phyloP scores from a whole-genome alignment of 495 filamentous ascomycete genomes.

The Lasiosphaeria miniovina region DNA sequence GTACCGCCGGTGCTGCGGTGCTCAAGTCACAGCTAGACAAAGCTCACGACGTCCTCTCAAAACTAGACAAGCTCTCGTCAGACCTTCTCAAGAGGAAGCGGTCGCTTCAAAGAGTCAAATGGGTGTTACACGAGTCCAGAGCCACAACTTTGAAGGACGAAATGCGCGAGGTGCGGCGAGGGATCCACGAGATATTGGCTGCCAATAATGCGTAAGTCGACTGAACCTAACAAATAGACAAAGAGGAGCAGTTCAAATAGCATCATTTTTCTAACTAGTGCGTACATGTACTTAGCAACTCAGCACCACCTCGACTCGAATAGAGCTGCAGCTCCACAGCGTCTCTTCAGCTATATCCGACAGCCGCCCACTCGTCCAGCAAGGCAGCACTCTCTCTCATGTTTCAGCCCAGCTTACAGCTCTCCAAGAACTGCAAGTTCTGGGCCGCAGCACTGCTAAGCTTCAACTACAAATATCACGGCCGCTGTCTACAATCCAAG shows the following conservation, averaged over 20 bases:
- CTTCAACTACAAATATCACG: background rate
- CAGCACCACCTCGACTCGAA: background rate
- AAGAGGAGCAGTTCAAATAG: background rate
- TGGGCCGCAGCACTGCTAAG: background rate
- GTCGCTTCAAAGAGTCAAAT: slow-evolving; percentile 1
- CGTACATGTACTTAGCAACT: background rate
- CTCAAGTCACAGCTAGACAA: background rate
- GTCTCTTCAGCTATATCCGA: background rate
- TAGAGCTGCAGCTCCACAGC: background rate
- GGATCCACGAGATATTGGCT: background rate
- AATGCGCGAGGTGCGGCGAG: background rate
- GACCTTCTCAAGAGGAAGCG: background rate
- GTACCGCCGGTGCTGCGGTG: background rate
- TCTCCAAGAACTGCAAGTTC: background rate
- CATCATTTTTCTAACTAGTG: background rate
- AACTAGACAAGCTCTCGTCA: background rate
- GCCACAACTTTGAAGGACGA: background rate
- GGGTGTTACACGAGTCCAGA: background rate
- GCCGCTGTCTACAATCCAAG: background rate
- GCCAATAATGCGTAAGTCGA: background rate
- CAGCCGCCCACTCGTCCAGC: background rate
- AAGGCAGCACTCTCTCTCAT: background rate
- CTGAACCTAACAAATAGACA: background rate
- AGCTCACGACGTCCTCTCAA: background rate
- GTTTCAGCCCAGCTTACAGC: slow-evolving; percentile 2